Evolutionary conservation across 495 filamentous ascomycete species (phyloP), one percentile per base, ranked within the genome.

Genomic region (Rostrohypoxylon terebratum): DNA sequence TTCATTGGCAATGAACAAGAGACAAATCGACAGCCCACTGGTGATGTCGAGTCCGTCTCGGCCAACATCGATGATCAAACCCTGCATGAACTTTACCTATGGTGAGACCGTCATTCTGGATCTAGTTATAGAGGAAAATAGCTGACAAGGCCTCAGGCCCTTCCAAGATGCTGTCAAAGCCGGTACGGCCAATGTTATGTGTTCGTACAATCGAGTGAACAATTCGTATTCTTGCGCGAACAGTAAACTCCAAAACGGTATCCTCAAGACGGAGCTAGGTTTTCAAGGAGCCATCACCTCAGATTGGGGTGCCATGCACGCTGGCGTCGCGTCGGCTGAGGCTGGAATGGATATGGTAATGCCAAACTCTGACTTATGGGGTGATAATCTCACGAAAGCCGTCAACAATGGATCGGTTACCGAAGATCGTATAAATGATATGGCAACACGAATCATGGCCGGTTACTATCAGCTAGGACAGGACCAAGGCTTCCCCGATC

Each of bases 31-130:
- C 90, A 81, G 28, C 83, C 84, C 1, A 55, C 59, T 4, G 69
- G 67, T 23, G 81, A 82, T 8, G 77, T 85, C 0, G 77, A 87
- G 57, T 75, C 85, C 2, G 77, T 90, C 20, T 89, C 86, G 14
- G 83, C 87, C 0, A 89, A 89, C 58, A 85, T 91, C 16, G 88
- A 90, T 48, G 89, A 93, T 71, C 80, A 84, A 53, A 90, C 90
- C 0, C 77, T 92, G 73, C 90, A 92, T 71, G 90, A 92, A 74
- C 72, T 91, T 2, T 93, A 93, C 73, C 80, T 91, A 1, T 93
- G 88, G 88, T 81, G 72, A 73, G 67, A 14, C 9, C 55, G 79
- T 84, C 68, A 6, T 13, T 59, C 77, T 86, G 9, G 83, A 83
- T 20, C 86, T 87, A 73, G n/a, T 10, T 1, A 0, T 11, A 7